A percentile compares a stretch with the other conserved stretches of the same genome.
phyloP scores from a whole-genome alignment of 2,329 filamentous ascomycete genomes.

The Colletotrichum sp. region DNA sequence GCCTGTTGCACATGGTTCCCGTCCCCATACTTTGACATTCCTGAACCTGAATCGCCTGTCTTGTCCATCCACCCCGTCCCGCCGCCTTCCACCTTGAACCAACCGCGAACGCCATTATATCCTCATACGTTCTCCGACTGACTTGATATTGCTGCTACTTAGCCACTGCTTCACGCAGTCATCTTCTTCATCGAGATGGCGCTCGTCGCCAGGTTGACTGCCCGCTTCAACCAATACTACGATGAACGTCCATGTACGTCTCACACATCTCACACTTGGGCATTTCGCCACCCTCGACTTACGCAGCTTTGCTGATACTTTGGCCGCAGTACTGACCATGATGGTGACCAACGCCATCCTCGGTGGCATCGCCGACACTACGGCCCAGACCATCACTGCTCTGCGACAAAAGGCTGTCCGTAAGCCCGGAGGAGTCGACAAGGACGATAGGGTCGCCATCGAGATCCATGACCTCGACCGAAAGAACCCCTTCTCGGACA shows the following conservation, averaged over 20 bases:
- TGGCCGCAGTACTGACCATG: constrained; percentile 80
- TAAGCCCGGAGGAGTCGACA: constrained; percentile 63
- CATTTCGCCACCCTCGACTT: background rate
- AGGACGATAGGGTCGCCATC: constrained; percentile 78
- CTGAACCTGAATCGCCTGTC: background rate
- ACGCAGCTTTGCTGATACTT: background rate
- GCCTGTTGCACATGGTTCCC: background rate
- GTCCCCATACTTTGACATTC: background rate
- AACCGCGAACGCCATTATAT: background rate
- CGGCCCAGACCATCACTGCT: constrained; percentile 90
- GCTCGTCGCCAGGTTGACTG: constrained; percentile 79
- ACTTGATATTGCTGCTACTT: constrained; percentile 1
- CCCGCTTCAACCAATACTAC: constrained; percentile 95
- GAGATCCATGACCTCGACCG: constrained; percentile 88
- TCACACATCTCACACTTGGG: background rate
- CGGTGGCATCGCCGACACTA: constrained; percentile 94
- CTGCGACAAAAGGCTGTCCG: constrained; percentile 72
- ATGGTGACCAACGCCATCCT: constrained; percentile 99
- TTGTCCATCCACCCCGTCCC: background rate
- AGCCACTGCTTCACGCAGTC: constrained; percentile 88
- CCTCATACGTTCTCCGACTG: background rate
- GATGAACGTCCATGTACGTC: constrained; percentile 79
- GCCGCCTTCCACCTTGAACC: background rate
- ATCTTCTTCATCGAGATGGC: constrained; percentile 90
- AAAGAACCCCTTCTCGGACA: constrained; percentile 71